These are phyloP conservation scores for Pleurotus citrinopileatus DNA, from an alignment of 768 basidiomycete species.

Conservation along the genomic window DNA sequence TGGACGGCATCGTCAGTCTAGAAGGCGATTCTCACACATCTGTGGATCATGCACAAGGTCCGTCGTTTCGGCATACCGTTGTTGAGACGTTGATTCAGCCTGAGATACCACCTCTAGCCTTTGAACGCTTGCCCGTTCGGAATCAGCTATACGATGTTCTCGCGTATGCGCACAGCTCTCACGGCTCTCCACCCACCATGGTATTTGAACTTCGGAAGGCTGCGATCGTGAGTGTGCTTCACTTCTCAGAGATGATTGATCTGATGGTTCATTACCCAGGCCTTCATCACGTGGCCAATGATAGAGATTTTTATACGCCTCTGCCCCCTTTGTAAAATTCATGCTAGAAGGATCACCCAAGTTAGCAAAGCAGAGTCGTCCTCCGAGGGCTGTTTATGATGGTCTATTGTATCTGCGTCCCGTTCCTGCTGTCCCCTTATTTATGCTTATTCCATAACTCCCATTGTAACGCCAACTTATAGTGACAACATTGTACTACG, in stretches of 20 bases:
- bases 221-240: conserved; percentile 49
- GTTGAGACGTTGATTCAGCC: conserved; percentile 10
- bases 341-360: conserved; percentile 9
- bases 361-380: conserved; percentile 9
- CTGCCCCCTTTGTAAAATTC: conserved; percentile 48
- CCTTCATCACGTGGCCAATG: conserved; percentile 72
- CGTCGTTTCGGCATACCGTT: not conserved
- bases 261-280: conserved; percentile 31
- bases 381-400: not conserved
- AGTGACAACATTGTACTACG: conserved; percentile 24
- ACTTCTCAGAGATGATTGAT: not conserved
- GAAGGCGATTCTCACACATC: not conserved
- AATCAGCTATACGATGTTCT: conserved; percentile 68
- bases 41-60: conserved; percentile 1
- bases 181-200: conserved; percentile 52
- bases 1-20: conserved; percentile 23
- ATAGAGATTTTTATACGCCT: conserved; percentile 61
- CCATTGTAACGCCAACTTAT: conserved; percentile 27
- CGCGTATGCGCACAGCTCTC: conserved; percentile 62
- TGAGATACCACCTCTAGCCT: conserved; percentile 29
- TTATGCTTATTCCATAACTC: not conserved
- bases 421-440: not conserved
- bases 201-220: conserved; percentile 52
- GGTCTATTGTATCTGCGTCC: not conserved
- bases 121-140: conserved; percentile 63